Evolutionary conservation across 1,284 basidiomycete species (phyloP), one percentile per base, ranked within the genome.

Genomic region (Phellinidium pouzarii): DNA sequence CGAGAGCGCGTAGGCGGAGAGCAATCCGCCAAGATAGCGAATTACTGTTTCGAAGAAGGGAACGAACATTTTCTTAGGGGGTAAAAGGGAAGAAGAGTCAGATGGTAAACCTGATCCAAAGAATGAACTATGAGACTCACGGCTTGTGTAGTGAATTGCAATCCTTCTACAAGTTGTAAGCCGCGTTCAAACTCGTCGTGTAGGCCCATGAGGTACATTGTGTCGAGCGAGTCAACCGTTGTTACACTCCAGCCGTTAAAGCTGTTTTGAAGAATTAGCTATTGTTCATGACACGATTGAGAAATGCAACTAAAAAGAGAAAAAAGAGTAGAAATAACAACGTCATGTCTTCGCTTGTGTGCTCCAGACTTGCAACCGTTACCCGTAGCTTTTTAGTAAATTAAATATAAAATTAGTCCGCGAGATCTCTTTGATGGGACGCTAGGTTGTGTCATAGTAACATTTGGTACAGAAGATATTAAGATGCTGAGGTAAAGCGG

Each of bases 221-320:
- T 91, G 63, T 91, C 87, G 47, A 91, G 71, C 1, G 78, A 75
- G 61, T 87, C 84, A 54, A 87, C 76, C 44, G 89, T 75, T 0
- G 85, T 83, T 0, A 89, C 78, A 37, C 85, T 85, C 89, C 89
- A 92, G 34, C 86, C 81, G 61, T 83, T 82, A 61, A 82, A 77
- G 58, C 79, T 82, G 36, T 50, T 27, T 37, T 29, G 20, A 8
- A 14, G n/a, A n/a, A n/a, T n/a, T n/a, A 34, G 31, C n/a, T 19
- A 29, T 43, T 14, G 19, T 20, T 31, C 19, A 19, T 44, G 45
- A 47, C 45, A 53, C 31, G 27, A 37, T 19, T n/a, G 31, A 49
- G 20, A 14, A 48, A n/a, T 23, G 17, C 17, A 12, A 19, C 22
- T 27, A 59, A 20, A 14, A 38, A 1, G 6, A 29, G 12, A 44